A percentile compares a stretch with the other conserved stretches of the same genome.
phyloP scores from a whole-genome alignment of 805 yeast species.

The Schizosaccharomyces osmophilus region DNA sequence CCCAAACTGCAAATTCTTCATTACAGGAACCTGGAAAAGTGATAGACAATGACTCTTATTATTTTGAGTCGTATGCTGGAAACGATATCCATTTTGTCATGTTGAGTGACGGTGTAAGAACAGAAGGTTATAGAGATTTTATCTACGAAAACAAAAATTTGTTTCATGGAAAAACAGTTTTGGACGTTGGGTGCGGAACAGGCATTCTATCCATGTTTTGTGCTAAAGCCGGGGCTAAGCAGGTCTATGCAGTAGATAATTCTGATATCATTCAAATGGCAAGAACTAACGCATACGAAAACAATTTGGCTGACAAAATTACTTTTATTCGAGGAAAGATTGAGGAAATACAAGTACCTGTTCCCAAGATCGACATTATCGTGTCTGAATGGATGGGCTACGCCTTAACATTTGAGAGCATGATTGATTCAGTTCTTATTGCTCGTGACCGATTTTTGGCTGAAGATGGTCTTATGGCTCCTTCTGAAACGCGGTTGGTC shows the following conservation, averaged over 20 bases:
- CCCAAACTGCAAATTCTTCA: background rate
- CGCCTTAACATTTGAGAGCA: conserved; percentile 60
- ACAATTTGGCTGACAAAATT: conserved; percentile 58
- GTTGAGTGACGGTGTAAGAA: conserved; percentile 71
- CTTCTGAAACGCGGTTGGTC: conserved; percentile 66
- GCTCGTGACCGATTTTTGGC: conserved; percentile 59
- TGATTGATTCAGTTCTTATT: conserved; percentile 66
- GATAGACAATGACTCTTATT: conserved; percentile 42
- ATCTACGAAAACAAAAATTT: conserved; percentile 57
- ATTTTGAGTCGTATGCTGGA: conserved; percentile 70
- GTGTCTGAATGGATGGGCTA: conserved; percentile 88
- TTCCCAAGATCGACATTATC: conserved; percentile 55
- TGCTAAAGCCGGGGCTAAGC: conserved; percentile 76
- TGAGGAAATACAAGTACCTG: conserved; percentile 56
- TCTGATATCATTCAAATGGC: conserved; percentile 81
- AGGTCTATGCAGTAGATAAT: conserved; percentile 70
- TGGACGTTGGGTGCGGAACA: conserved; percentile 87
- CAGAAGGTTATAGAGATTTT: conserved; percentile 59
- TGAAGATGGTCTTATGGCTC: conserved; percentile 39
- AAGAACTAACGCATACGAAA: conserved; percentile 37
- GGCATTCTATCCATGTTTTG: conserved; percentile 84
- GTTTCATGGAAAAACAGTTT: conserved; percentile 64
- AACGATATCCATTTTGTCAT: conserved; percentile 82
- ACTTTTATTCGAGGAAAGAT: conserved; percentile 60
- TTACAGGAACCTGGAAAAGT: background rate